Conservation (phyloP, 352 stramenopile genomes). For the Sclerospora graminicola region DNA sequence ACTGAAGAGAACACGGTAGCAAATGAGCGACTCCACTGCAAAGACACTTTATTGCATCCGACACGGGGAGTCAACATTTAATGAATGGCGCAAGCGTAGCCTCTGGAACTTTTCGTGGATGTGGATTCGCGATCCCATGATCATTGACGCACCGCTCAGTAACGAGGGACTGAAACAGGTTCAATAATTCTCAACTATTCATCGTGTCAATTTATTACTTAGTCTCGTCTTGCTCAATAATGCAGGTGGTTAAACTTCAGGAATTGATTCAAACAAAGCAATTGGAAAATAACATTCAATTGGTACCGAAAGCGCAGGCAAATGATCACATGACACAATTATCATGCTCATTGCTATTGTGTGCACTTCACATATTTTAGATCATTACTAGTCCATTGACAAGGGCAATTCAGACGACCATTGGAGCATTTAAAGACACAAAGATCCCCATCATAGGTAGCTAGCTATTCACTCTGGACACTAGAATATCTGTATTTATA, state of each 20-base stretch:
- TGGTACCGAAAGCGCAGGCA: too few relatives aligned
- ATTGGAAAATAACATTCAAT: slow-evolving; percentile 55
- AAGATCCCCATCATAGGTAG: slow-evolving; percentile 50
- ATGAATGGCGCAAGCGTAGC: slow-evolving; percentile 76
- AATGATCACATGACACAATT: too few relatives aligned
- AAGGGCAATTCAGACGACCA: slow-evolving; percentile 73
- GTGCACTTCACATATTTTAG: slow-evolving; percentile 19
- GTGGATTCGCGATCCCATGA: slow-evolving; percentile 78
- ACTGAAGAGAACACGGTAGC: too few relatives aligned
- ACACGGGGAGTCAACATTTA: slow-evolving; percentile 83
- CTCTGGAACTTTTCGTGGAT: slow-evolving; percentile 80
- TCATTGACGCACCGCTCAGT: slow-evolving; percentile 71
- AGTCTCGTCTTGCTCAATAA: background rate
- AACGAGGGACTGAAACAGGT: slow-evolving; percentile 64
- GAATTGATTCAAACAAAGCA: slow-evolving; percentile 22
- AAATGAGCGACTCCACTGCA: slow-evolving; percentile 7
- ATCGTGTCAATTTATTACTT: background rate
- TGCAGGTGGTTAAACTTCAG: slow-evolving; percentile 35
- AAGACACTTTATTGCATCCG: slow-evolving; percentile 84
- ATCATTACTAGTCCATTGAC: slow-evolving; percentile 78
- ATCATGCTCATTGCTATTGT: too few relatives aligned
- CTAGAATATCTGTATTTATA: too few relatives aligned
- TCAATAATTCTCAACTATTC: background rate
- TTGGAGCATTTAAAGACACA: slow-evolving; percentile 41
- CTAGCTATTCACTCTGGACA: background rate